phyloP scores from a whole-genome alignment of 768 basidiomycete species.

The Lepiota brunneoincarnata region DNA sequence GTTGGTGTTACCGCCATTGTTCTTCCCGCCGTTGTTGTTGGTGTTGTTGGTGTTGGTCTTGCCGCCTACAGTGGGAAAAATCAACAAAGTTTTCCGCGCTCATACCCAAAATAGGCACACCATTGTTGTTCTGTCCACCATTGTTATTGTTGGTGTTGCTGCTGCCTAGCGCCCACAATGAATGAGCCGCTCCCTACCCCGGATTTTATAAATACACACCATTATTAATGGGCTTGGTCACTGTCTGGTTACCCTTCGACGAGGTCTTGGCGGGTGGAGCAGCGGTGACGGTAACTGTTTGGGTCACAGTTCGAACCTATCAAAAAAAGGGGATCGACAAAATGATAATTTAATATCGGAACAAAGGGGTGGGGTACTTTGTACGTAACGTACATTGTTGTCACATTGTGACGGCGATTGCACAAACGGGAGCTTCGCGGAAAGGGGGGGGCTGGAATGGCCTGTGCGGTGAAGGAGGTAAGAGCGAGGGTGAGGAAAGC shows the following conservation, averaged over 20 bases:
- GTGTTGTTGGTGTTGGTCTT: no score
- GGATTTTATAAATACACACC: not conserved
- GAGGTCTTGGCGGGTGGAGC: slow-evolving; percentile 18
- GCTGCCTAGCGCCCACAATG: not conserved
- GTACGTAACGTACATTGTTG: slow-evolving; percentile 3
- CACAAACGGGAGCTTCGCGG: not conserved
- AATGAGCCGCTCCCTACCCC: not conserved
- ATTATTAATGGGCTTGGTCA: slow-evolving; percentile 1
- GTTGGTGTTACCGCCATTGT: not conserved
- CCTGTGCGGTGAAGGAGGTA: slow-evolving; percentile 28
- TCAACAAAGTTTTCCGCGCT: no score
- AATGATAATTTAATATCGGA: slow-evolving; percentile 14
- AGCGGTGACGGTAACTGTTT: slow-evolving; percentile 34
- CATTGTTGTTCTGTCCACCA: not conserved
- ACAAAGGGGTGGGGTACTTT: not conserved
- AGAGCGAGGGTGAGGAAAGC: slow-evolving; percentile 38
- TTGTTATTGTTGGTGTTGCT: slow-evolving; percentile 2
- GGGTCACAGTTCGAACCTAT: slow-evolving; percentile 19
- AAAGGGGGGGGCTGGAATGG: slow-evolving; percentile 25
- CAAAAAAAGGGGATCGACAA: slow-evolving; percentile 5
- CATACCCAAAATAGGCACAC: not conserved
- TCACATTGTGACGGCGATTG: slow-evolving; percentile 7
- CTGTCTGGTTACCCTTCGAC: not conserved
- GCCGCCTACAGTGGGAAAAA: no score
- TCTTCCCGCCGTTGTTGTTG: not conserved